These are phyloP conservation scores for Potentilla sterilis DNA, from an alignment of 306 rosid genomes.

Conservation along the genomic window DNA sequence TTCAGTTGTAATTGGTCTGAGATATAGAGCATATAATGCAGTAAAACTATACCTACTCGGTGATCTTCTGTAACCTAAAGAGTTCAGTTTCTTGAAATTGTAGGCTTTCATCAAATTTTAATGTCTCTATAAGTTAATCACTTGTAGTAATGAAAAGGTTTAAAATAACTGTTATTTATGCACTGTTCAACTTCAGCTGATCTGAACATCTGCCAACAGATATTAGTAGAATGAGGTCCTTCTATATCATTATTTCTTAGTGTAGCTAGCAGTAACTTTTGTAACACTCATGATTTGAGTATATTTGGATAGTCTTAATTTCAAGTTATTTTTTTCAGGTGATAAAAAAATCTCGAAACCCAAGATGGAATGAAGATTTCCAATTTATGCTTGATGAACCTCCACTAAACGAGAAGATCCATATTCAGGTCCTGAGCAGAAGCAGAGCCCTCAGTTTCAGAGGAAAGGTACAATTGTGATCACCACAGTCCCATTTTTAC, in stretches of 20 bases:
- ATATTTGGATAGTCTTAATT: neutral
- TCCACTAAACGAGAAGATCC: constrained; percentile 76
- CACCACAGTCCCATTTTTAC: neutral
- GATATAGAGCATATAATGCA: neutral
- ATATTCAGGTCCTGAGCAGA: constrained; percentile 70
- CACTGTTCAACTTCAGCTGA: neutral
- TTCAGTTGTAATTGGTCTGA: neutral
- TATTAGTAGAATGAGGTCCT: neutral
- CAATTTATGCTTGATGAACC: constrained; percentile 88
- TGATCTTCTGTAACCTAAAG: neutral
- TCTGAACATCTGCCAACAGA: neutral
- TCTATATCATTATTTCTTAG: neutral
- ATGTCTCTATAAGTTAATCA: neutral
- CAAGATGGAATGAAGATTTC: constrained; percentile 84
- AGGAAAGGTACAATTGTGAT: constrained; percentile 49
- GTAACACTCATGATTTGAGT: neutral
- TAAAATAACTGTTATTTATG: neutral
- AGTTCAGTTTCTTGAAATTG: neutral
- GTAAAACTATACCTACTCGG: neutral
- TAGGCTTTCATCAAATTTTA: neutral
- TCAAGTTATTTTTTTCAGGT: constrained; percentile 34
- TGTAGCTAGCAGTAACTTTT: neutral
- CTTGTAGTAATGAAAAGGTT: neutral
- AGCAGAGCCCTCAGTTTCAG: constrained; percentile 48
- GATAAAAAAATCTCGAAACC: constrained; percentile 70